Percentiles rank a stretch among this genome's conserved stretches.
These are phyloP conservation scores for Aplosporella prunicola DNA, from an alignment of 2,329 filamentous ascomycete species.

Conservation along the genomic window DNA sequence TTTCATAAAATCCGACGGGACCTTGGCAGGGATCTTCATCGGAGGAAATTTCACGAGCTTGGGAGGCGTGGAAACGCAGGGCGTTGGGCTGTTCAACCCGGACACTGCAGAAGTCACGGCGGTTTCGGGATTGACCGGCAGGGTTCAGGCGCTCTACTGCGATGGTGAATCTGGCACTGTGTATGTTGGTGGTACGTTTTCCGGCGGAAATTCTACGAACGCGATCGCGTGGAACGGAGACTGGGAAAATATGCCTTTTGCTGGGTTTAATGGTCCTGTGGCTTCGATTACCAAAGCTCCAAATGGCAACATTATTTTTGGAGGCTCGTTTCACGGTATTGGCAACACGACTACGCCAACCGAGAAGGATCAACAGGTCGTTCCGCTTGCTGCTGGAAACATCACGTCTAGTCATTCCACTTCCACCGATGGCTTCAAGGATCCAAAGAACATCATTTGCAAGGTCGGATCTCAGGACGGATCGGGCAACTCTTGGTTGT, in stretches of 20 bases:
- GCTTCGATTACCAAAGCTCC: slow-evolving; percentile 71
- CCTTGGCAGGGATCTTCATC: slow-evolving; percentile 64
- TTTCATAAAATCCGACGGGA: slow-evolving; percentile 58
- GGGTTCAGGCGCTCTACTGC: slow-evolving; percentile 74
- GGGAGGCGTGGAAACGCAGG: slow-evolving; percentile 61
- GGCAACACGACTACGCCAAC: slow-evolving; percentile 71
- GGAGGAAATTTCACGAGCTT: slow-evolving; percentile 95
- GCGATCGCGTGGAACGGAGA: slow-evolving; percentile 70
- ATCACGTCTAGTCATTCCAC: slow-evolving; percentile 59
- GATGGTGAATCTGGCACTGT: slow-evolving; percentile 69
- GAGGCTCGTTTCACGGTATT: slow-evolving; percentile 78
- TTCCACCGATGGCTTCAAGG: slow-evolving; percentile 53
- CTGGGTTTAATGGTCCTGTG: slow-evolving; percentile 89
- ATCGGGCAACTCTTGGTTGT: slow-evolving; percentile 71
- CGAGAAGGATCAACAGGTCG: slow-evolving; percentile 61
- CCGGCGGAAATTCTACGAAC: slow-evolving; percentile 71
- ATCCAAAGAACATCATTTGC: slow-evolving; percentile 78
- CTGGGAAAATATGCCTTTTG: slow-evolving; percentile 78
- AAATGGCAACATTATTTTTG: slow-evolving; percentile 83
- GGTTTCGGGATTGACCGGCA: slow-evolving; percentile 72
- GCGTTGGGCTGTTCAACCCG: slow-evolving; percentile 73
- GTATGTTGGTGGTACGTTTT: slow-evolving; percentile 84
- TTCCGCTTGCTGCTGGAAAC: slow-evolving; percentile 74
- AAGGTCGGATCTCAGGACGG: slow-evolving; percentile 58
- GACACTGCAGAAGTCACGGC: slow-evolving; percentile 59